phyloP scores from a whole-genome alignment of 2,329 filamentous ascomycete species.

The Xylaria sp. region DNA sequence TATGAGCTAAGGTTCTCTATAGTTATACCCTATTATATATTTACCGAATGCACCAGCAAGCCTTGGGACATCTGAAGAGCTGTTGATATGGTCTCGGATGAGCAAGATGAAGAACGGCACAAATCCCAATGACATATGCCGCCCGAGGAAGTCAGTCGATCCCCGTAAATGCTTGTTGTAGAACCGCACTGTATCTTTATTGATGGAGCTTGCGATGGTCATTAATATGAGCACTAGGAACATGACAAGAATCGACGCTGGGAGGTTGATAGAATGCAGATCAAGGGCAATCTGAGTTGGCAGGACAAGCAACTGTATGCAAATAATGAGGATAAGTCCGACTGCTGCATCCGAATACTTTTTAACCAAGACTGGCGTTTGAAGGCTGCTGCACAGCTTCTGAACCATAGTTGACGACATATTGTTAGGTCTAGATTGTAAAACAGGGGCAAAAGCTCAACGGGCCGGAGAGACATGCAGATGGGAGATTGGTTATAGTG shows the following conservation, averaged over 20 bases:
- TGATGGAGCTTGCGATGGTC: constrained; percentile 40
- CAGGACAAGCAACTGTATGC: constrained; percentile 43
- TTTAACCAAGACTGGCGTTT: constrained; percentile 37
- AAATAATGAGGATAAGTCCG: constrained; percentile 41
- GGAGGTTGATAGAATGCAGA: constrained; percentile 43
- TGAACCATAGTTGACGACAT: constrained; percentile 40
- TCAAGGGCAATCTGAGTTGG: constrained; percentile 45
- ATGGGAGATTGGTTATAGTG: constrained; percentile 11
- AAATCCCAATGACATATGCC: constrained; percentile 50
- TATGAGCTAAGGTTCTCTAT: not conserved
- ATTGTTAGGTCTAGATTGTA: constrained; percentile 25
- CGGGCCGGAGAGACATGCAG: constrained; percentile 41
- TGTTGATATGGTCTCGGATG: constrained; percentile 46
- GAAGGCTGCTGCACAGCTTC: constrained; percentile 42
- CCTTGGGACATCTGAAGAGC: constrained; percentile 40
- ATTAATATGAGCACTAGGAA: constrained; percentile 39
- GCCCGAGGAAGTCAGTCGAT: constrained; percentile 47
- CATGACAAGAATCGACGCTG: constrained; percentile 49
- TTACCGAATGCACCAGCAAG: constrained; percentile 46
- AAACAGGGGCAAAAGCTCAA: constrained; percentile 35
- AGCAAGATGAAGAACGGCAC: constrained; percentile 48
- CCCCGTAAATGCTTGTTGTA: constrained; percentile 45
- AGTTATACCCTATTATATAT: constrained; percentile 2
- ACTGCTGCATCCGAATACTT: constrained; percentile 44
- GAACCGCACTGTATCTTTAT: constrained; percentile 34